phyloP scores from a whole-genome alignment of 2,329 filamentous ascomycete species.

The Helotiales sp. region DNA sequence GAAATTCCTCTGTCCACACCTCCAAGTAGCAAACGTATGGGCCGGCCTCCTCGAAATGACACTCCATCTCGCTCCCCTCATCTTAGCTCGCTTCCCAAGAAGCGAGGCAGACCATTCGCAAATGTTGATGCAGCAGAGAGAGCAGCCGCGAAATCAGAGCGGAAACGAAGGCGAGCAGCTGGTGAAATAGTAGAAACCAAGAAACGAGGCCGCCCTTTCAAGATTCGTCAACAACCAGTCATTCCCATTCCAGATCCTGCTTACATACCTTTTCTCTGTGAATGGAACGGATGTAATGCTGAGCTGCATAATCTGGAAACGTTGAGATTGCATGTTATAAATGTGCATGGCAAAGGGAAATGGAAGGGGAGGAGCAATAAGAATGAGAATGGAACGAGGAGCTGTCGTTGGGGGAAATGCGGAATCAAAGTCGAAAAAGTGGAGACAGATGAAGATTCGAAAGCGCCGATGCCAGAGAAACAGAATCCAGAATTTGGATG shows the following conservation, averaged over 20 bases:
- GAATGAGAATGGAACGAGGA: conserved; percentile 29
- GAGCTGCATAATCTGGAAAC: conserved; percentile 64
- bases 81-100: conserved; percentile 12
- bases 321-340: conserved; percentile 51
- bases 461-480: conserved; percentile 10
- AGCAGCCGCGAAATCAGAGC: background rate
- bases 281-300: conserved; percentile 59
- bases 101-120: conserved; percentile 4
- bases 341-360: conserved; percentile 45
- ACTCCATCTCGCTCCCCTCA: background rate
- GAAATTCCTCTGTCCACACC: background rate
- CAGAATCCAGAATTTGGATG: conserved; percentile 19
- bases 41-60: background rate
- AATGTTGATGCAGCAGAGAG: background rate
- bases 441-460: conserved; percentile 16
- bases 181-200: conserved; percentile 5
- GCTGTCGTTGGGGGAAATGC: conserved; percentile 44
- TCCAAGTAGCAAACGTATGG: background rate
- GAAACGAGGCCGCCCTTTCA: conserved; percentile 26
- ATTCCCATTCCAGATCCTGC: conserved; percentile 35
- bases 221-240: conserved; percentile 14
- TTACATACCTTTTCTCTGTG: conserved; percentile 56
- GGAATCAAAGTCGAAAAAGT: conserved; percentile 13
- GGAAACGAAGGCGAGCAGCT: background rate
- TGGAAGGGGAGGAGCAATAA: conserved; percentile 9